Conservation (phyloP, 139 green algal genomes). For the Coelastrella sp. region DNA sequence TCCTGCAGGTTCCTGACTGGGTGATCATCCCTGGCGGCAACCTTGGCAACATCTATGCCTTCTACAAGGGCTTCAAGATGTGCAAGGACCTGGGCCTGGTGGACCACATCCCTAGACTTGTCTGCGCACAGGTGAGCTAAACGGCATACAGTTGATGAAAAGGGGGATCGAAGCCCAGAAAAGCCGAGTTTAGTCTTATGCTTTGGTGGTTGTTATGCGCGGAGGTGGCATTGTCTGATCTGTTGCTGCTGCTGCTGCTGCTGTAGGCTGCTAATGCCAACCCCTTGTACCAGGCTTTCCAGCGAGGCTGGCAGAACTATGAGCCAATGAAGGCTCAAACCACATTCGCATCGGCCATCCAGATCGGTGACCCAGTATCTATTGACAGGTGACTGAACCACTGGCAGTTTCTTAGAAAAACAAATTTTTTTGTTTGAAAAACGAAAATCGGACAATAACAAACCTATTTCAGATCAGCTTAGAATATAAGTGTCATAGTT, state of each 20-base stretch:
- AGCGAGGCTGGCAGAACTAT: constrained; percentile 80
- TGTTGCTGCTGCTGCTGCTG: neutral
- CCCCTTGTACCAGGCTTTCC: constrained; percentile 96
- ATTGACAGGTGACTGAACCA: constrained; percentile 85
- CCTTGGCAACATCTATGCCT: constrained; percentile 99
- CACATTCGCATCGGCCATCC: constrained; percentile 98
- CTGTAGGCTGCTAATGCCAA: constrained; percentile 95
- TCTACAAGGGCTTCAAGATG: constrained; percentile 97
- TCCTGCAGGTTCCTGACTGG: constrained; percentile 91
- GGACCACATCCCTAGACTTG: constrained; percentile 93
- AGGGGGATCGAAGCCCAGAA: no score
- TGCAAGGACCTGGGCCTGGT: constrained; percentile 93
- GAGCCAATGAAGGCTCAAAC: constrained; percentile 92
- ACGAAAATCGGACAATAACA: no score
- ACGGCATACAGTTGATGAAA: neutral
- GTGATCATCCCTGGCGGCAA: constrained; percentile 99
- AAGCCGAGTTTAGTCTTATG: no score
- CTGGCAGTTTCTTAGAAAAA: neutral
- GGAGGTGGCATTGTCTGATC: no score
- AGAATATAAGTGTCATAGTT: no score
- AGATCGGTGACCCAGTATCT: constrained; percentile 98
- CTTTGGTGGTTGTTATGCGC: neutral
- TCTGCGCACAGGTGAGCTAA: constrained; percentile 69
- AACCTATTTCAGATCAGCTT: no score
- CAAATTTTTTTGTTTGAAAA: no score